Conservation (phyloP, 495 filamentous ascomycete species). For the Daldinia caldariorum region DNA sequence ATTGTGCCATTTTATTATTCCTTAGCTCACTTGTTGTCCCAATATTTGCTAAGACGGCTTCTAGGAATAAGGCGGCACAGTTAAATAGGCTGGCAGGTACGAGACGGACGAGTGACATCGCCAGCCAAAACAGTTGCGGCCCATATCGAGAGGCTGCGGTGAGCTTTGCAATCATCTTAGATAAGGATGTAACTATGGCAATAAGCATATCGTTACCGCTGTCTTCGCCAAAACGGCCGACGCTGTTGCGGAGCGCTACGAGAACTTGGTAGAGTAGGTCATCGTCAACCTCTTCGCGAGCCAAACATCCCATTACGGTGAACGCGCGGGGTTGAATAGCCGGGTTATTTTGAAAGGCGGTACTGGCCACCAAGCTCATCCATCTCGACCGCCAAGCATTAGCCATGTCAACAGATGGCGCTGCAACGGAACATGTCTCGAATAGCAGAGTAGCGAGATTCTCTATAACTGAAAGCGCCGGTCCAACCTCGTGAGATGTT, state of each 20-base stretch:
- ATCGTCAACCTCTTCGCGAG: conserved; percentile 73
- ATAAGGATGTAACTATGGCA: conserved; percentile 69
- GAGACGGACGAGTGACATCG: conserved; percentile 69
- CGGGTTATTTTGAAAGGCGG: conserved; percentile 75
- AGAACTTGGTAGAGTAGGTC: conserved; percentile 75
- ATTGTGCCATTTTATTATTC: conserved; percentile 64
- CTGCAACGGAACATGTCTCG: conserved; percentile 68
- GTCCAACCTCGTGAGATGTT: conserved; percentile 58
- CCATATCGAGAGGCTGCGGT: conserved; percentile 70
- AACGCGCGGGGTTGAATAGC: conserved; percentile 74
- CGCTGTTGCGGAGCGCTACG: conserved; percentile 68
- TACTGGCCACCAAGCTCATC: conserved; percentile 76
- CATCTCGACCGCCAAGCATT: conserved; percentile 76
- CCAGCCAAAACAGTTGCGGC: conserved; percentile 74
- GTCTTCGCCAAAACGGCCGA: conserved; percentile 67
- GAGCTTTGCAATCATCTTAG: conserved; percentile 75
- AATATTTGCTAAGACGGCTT: conserved; percentile 68
- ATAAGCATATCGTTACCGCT: conserved; percentile 71
- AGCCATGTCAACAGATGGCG: conserved; percentile 68
- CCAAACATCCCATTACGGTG: conserved; percentile 74
- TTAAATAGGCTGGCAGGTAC: conserved; percentile 68
- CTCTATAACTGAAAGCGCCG: conserved; percentile 62
- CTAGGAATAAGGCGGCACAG: conserved; percentile 69
- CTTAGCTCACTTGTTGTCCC: conserved; percentile 64
- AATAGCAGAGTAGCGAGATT: conserved; percentile 64